Percentiles rank a stretch among this genome's conserved stretches.
Evolutionary conservation across 2,329 filamentous ascomycete genomes (phyloP).

Genomic region (Calonectria multiphialidica): DNA sequence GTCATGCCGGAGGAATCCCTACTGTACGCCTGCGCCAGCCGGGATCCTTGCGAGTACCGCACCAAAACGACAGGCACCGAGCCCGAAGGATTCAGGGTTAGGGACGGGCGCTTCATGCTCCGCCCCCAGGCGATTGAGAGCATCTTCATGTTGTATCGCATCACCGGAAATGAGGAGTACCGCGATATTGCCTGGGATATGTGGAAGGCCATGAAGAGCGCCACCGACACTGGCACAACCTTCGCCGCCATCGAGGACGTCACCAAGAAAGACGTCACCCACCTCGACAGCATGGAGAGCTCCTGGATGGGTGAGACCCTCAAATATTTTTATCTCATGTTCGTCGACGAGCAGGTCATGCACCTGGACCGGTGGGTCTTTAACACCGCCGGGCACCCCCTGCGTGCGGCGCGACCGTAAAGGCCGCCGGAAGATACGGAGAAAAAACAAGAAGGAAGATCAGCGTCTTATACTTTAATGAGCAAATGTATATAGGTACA

Average conservation of each 20-base stretch:
- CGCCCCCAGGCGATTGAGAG: constrained; percentile 77
- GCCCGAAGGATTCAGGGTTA: constrained; percentile 33
- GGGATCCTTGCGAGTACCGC: constrained; percentile 40
- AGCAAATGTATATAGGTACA: constrained; percentile 3
- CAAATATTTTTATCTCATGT: constrained; percentile 82
- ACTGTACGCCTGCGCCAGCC: constrained; percentile 54
- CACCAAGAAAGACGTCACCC: constrained; percentile 57
- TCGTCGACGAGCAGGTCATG: constrained; percentile 71
- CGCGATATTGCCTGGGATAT: constrained; percentile 79
- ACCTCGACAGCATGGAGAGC: constrained; percentile 73
- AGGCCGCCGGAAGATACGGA: not conserved
- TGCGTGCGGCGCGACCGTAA: constrained; percentile 37
- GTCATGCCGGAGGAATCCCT: constrained; percentile 73
- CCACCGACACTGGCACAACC: constrained; percentile 71
- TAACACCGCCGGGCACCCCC: constrained; percentile 66
- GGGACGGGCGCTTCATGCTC: constrained; percentile 32
- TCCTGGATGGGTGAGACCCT: constrained; percentile 82
- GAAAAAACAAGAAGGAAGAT: not conserved
- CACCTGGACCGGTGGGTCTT: constrained; percentile 78
- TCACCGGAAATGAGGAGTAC: constrained; percentile 76
- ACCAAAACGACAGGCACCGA: constrained; percentile 9
- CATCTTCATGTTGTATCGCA: constrained; percentile 81
- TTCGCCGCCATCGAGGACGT: constrained; percentile 77
- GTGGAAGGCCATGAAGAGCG: constrained; percentile 72
- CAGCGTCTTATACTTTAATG: not conserved